Evolutionary conservation across 2,329 filamentous ascomycete species (phyloP).

Genomic region (Fusarium globosum): DNA sequence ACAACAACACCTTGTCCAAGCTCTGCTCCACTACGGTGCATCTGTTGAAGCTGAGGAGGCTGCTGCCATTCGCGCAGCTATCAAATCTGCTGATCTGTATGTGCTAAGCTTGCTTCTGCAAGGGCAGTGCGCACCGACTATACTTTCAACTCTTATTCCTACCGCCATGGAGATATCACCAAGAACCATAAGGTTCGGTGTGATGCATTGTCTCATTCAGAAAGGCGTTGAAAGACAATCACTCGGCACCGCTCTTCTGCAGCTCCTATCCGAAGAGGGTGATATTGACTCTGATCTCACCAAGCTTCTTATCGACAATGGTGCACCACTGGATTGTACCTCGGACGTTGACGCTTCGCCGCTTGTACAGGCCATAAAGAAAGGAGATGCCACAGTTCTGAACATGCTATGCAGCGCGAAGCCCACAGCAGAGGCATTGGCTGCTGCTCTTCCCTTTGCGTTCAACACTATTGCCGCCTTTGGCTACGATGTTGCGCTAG

Average conservation of each 20-base stretch:
- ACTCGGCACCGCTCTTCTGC: neutral
- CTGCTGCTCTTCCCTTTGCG: constrained; percentile 2
- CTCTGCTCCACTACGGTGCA: constrained; percentile 3
- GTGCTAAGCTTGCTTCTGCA: neutral
- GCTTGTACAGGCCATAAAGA: neutral
- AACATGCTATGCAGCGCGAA: neutral
- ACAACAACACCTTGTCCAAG: neutral
- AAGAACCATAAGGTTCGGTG: neutral
- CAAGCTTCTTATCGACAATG: constrained; percentile 4
- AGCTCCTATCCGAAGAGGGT: neutral
- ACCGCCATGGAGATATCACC: neutral
- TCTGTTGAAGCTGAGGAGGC: constrained; percentile 3
- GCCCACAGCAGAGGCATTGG: neutral
- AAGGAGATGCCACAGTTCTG: constrained; percentile 6
- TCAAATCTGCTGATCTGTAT: neutral
- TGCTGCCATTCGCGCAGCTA: neutral
- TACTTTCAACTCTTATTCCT: neutral
- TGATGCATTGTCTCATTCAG: neutral
- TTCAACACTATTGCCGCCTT: neutral
- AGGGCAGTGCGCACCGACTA: neutral
- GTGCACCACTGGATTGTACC: neutral
- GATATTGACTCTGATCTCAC: neutral
- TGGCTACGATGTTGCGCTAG: neutral
- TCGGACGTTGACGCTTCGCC: neutral
- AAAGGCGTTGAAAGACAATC: neutral